Conservation (phyloP, 2,329 filamentous ascomycete species). For the Pseudocercospora eumusae region DNA sequence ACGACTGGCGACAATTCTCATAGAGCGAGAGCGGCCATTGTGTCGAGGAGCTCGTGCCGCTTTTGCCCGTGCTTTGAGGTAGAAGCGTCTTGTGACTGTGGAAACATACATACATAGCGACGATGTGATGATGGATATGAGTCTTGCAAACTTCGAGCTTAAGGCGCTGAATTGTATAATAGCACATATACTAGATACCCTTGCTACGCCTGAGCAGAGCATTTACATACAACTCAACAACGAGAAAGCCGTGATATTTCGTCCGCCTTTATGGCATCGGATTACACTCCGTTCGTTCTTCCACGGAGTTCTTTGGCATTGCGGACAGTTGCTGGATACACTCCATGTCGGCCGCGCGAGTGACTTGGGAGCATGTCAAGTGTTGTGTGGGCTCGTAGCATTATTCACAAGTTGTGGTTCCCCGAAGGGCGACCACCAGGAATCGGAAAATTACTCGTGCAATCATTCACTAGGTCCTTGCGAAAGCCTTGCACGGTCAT, state of each 20-base stretch:
- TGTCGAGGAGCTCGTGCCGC: background rate
- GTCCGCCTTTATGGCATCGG: constrained; percentile 7
- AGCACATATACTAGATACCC: constrained; percentile 18
- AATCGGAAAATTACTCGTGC: background rate
- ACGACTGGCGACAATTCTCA: constrained; percentile 9
- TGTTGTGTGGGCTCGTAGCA: background rate
- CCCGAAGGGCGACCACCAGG: background rate
- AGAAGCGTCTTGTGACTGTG: constrained; percentile 4
- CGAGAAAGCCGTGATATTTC: constrained; percentile 1
- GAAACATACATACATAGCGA: constrained; percentile 13
- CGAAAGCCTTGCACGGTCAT: background rate
- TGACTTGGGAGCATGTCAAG: background rate
- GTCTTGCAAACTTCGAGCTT: constrained; percentile 8
- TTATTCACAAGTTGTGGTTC: too few relatives aligned
- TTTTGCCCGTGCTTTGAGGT: background rate
- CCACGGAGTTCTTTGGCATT: background rate
- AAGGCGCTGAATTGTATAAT: constrained; percentile 4
- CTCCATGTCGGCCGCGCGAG: too few relatives aligned
- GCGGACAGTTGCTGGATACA: too few relatives aligned
- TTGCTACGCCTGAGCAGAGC: background rate
- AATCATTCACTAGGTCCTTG: background rate
- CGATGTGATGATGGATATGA: constrained; percentile 19
- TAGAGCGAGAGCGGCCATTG: background rate
- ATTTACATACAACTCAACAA: constrained; percentile 7
- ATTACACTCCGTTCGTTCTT: background rate